Conservation (phyloP, 805 yeast genomes). For the Yarrowia deformans region DNA sequence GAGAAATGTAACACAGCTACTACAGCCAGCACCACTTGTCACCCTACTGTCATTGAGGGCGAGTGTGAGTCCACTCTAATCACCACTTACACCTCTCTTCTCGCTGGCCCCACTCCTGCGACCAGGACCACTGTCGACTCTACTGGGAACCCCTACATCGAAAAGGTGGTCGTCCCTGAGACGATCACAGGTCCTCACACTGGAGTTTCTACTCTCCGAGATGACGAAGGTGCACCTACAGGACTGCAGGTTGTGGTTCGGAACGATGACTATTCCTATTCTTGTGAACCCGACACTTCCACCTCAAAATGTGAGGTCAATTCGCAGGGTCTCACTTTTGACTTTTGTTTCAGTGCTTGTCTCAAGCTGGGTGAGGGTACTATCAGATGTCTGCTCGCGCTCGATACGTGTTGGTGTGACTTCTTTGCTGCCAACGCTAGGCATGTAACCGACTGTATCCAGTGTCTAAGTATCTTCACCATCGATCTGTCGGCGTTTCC, state of each 20-base stretch:
- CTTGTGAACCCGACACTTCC: neutral
- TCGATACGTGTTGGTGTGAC: neutral
- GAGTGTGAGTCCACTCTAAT: neutral
- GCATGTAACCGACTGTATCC: neutral
- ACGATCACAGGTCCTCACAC: constrained; percentile 8
- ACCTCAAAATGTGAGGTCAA: neutral
- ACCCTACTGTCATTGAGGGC: neutral
- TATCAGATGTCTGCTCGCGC: neutral
- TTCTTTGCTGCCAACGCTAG: constrained; percentile 5
- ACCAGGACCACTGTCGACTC: neutral
- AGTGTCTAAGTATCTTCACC: constrained; percentile 9
- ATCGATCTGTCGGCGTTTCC: neutral
- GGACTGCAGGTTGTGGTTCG: neutral
- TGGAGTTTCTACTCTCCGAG: neutral
- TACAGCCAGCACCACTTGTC: neutral
- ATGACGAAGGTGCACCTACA: neutral
- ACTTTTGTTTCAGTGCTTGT: neutral
- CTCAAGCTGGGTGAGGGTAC: neutral
- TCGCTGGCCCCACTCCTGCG: neutral
- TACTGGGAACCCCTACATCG: neutral
- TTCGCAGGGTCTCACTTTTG: neutral
- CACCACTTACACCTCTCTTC: neutral
- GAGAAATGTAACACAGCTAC: neutral
- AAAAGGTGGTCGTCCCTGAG: neutral
- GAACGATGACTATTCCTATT: neutral